These are phyloP conservation scores for Gleditsia sinensis DNA, from an alignment of 306 rosid genomes.

Conservation along the genomic window DNA sequence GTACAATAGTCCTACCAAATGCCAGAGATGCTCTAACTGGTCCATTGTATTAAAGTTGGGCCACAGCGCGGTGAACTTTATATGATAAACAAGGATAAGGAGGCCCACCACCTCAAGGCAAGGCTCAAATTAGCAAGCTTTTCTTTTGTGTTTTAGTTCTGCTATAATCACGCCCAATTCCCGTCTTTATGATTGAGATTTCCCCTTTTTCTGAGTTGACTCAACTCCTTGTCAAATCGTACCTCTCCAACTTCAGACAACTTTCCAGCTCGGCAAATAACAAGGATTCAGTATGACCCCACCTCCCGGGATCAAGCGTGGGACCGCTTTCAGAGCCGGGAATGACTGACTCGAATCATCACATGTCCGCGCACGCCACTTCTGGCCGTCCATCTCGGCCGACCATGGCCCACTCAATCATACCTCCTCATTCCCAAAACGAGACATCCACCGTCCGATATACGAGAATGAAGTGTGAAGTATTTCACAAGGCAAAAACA, in stretches of 20 bases:
- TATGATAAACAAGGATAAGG: not conserved
- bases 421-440: not conserved
- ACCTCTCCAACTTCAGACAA: not conserved
- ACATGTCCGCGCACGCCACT: slow-evolving; percentile 27
- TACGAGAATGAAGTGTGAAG: too few relatives aligned
- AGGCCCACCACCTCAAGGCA: too few relatives aligned
- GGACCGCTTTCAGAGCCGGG: not conserved
- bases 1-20: not conserved
- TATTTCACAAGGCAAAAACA: not conserved
- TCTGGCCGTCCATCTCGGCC: slow-evolving; percentile 5
- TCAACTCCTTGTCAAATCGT: not conserved
- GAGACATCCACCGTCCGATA: slow-evolving; percentile 15
- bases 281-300: too few relatives aligned
- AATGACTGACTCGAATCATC: slow-evolving; percentile 2
- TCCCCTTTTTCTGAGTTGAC: not conserved
- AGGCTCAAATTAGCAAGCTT: too few relatives aligned
- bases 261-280: slow-evolving; percentile 36
- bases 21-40: too few relatives aligned
- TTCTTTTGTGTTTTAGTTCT: too few relatives aligned
- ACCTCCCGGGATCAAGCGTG: too few relatives aligned
- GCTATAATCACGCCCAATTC: not conserved
- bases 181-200: not conserved
- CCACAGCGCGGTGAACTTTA: not conserved
- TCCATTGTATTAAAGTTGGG: not conserved
- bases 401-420: not conserved